These are phyloP conservation scores for Aspergillus puulaauensis DNA, from an alignment of 2,329 filamentous ascomycete genomes.

Conservation along the genomic window DNA sequence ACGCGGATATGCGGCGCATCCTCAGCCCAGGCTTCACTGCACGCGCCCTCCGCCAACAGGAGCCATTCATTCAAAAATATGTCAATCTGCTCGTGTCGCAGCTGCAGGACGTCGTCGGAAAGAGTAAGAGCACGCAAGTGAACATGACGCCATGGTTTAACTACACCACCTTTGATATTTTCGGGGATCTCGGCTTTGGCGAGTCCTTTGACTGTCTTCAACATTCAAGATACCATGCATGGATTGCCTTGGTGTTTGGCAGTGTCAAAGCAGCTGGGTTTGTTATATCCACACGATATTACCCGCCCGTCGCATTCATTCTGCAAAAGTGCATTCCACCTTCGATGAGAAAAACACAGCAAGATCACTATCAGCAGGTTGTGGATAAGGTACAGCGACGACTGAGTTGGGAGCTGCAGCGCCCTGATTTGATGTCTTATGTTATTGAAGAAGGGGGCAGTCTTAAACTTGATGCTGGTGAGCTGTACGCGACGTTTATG, in stretches of 20 bases:
- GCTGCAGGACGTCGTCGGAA: neutral
- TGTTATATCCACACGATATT: constrained; percentile 22
- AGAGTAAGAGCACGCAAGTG: constrained; percentile 1
- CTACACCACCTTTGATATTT: constrained; percentile 35
- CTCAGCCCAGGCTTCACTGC: constrained; percentile 1
- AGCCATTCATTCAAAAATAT: constrained; percentile 4
- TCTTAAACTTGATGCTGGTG: constrained; percentile 21
- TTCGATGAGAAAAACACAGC: constrained; percentile 9
- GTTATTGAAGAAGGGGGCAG: constrained; percentile 16
- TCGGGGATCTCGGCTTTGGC: constrained; percentile 35
- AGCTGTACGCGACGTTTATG: constrained; percentile 24
- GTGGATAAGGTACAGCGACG: neutral
- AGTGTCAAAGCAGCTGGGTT: constrained; percentile 24
- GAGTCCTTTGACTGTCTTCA: constrained; percentile 33
- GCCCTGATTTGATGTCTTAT: constrained; percentile 13
- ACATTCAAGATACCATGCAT: constrained; percentile 27
- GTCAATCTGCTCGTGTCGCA: neutral
- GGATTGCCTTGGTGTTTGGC: constrained; percentile 29
- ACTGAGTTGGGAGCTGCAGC: neutral
- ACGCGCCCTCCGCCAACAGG: neutral
- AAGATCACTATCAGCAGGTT: neutral
- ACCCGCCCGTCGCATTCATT: constrained; percentile 11
- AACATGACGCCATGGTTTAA: constrained; percentile 25
- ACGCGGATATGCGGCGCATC: neutral
- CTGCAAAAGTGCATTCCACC: constrained; percentile 18